Percentiles rank a stretch among this genome's conserved stretches.
Evolutionary conservation across 176 grass and related monocot genomes (phyloP).

Genomic region (Puya raimondii): DNA sequence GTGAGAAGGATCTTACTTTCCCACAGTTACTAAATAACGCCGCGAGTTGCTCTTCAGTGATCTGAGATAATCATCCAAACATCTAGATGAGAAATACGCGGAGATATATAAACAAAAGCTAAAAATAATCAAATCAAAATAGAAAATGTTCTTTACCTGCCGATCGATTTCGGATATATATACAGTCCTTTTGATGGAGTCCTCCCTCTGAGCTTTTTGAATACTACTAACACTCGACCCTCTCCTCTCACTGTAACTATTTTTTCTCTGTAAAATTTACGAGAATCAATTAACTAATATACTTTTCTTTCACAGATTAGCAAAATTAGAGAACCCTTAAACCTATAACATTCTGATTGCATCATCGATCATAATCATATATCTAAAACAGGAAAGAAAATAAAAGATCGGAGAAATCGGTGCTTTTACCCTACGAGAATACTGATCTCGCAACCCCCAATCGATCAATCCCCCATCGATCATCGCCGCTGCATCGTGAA

Average conservation of each 20-base stretch:
- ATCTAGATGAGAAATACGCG: too few species aligned
- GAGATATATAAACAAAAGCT: background rate
- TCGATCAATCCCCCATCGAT: too few species aligned
- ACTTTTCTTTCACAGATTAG: too few species aligned
- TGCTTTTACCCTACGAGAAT: too few species aligned
- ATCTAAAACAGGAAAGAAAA: too few species aligned
- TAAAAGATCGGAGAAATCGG: too few species aligned
- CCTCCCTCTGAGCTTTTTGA: background rate
- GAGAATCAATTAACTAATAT: too few species aligned
- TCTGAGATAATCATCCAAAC: conserved; percentile 22
- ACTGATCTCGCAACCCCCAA: too few species aligned
- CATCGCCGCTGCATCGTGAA: too few species aligned
- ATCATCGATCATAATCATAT: too few species aligned
- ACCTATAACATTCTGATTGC: too few species aligned
- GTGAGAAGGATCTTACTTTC: conserved; percentile 31
- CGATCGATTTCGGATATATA: conserved; percentile 27
- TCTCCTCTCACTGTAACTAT: background rate
- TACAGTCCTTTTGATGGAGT: conserved; percentile 18
- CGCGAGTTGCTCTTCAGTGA: conserved; percentile 95
- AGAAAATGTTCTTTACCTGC: conserved; percentile 1
- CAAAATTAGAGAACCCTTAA: too few species aligned
- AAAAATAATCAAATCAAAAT: background rate
- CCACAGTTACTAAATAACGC: conserved; percentile 92
- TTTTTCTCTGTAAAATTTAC: background rate
- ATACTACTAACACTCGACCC: background rate